Base-by-base conservation (phyloP, 2,329 filamentous ascomycete species). In the Metarhizium anisopliae region DNA sequence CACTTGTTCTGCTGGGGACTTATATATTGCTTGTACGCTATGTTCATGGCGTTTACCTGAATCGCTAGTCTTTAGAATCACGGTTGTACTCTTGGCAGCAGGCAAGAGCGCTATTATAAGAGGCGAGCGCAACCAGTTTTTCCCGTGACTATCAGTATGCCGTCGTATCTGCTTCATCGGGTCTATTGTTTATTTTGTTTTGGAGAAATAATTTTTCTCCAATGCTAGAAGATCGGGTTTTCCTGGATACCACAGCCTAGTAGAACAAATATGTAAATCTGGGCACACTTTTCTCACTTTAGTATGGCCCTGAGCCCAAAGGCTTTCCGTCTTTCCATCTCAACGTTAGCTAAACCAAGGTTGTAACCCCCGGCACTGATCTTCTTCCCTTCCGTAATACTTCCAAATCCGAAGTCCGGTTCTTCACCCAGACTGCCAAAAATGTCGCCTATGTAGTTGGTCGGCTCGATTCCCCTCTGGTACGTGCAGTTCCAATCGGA, bases 401-500 rank as follows among this genome's bases (percentile, higher is more conserved):
- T 78, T 1, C 78, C 79, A 0, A 77, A 77, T 0, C 85, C 85
- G 67, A 87, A 89, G 64, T 87, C 82, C 0, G 85, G 85, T 45
- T 70, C 66, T 1, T 84, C 85, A 1, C 85, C 85, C 4, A 90
- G 70, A 10, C 80, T 84, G 14, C 85, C 86, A 60, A 89, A 85
- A 54, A 90, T 84, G 64, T 89, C 85, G 6, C 86, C 86, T 42
- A 89, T 71, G 62, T 90, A 90, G 63, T 89, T 89, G 2, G 66
- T 71, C 0, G 85, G 71, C 58, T 72, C 66, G 43, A 90, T 69
- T 2, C 87, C 87, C 1, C 65, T 59, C 40, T 73, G 68, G 61
- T 84, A 90, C 0, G 72, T 83, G 14, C 66, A 66, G 45, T 84
- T 71, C 87, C 87, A 90, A 4, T 72, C 76, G 0, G 67, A 56